Base-by-base conservation (phyloP, 2,329 filamentous ascomycete genomes). In the Xylaria sp. region DNA sequence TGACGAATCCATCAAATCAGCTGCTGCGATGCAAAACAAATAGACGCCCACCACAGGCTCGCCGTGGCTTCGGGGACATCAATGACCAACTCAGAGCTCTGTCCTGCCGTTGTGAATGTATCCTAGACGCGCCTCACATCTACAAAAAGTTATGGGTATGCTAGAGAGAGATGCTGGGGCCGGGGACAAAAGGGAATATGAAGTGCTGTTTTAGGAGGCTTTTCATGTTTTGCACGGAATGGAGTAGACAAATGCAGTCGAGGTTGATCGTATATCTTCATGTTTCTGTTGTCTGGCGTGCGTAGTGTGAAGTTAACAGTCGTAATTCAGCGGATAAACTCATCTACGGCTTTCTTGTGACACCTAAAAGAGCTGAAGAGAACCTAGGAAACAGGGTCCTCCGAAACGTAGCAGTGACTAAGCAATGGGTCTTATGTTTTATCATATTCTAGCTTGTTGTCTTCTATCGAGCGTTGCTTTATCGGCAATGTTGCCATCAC, bases 241-340 rank as follows among this genome's bases (percentile, higher is more conserved):
- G 81, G 82, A 77, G 81, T 78, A 79, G 79, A 79, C 78, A 80
- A 81, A 82, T 82, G 83, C 78, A 82, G 80, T 80, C 81, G 80
- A 85, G 83, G 84, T 85, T 84, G 84, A 85, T 83, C 80, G 85
- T 84, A 85, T 84, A 84, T 85, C 81, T 82, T 83, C 82, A 83
- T 83, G 83, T 80, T 80, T 81, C 75, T 78, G 75, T 78, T 78
- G 73, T 75, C 66, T 70, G 66, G 66, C 72, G 69, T 71, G 74
- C 74, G 71, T 72, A 72, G 72, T 71, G 75, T 77, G 72, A 77
- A 76, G 72, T 59, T 65, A 63, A 34, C 23, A 60, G 65, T 58
- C 45, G 67, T 70, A 68, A 53, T 63, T 28, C 59, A 63, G 63
- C 46, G 36, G 39, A 61, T 13, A 20, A 57, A 34, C 28, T 25